These are phyloP conservation scores for Anastatica hierochuntica DNA, from an alignment of 345 rosid species.

Conservation along the genomic window DNA sequence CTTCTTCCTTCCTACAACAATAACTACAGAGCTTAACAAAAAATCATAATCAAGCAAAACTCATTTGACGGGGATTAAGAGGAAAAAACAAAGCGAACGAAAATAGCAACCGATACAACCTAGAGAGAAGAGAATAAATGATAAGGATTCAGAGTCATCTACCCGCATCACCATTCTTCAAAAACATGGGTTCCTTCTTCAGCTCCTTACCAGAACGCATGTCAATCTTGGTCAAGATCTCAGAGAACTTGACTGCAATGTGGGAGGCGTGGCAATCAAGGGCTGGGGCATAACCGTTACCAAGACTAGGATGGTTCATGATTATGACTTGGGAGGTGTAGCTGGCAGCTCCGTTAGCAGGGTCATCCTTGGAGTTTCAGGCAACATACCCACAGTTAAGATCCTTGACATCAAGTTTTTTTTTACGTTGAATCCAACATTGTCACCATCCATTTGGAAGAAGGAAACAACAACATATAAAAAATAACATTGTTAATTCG, in stretches of 20 bases:
- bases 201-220: conserved; percentile 60
- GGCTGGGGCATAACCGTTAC: conserved; percentile 78
- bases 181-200: conserved; percentile 73
- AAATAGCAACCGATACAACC: no score
- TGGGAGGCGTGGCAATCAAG: conserved; percentile 81
- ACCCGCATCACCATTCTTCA: conserved; percentile 85
- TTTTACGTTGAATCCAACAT: conserved; percentile 75
- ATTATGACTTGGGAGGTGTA: conserved; percentile 76
- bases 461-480: no score
- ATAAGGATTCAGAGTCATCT: conserved; percentile 86
- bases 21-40: no score
- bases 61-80: no score
- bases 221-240: conserved; percentile 55
- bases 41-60: no score
- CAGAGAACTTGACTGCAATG: conserved; percentile 66
- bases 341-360: conserved; percentile 66
- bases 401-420: conserved; percentile 79
- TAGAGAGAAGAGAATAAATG: no score
- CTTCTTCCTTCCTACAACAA: no score
- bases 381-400: conserved; percentile 73
- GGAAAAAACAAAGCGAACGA: no score
- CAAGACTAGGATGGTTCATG: conserved; percentile 93
- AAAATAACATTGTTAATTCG: no score
- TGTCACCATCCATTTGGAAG: no score
- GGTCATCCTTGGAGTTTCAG: conserved; percentile 84